Base-by-base conservation (phyloP, 2,329 filamentous ascomycete genomes). In the Xylaria digitata region DNA sequence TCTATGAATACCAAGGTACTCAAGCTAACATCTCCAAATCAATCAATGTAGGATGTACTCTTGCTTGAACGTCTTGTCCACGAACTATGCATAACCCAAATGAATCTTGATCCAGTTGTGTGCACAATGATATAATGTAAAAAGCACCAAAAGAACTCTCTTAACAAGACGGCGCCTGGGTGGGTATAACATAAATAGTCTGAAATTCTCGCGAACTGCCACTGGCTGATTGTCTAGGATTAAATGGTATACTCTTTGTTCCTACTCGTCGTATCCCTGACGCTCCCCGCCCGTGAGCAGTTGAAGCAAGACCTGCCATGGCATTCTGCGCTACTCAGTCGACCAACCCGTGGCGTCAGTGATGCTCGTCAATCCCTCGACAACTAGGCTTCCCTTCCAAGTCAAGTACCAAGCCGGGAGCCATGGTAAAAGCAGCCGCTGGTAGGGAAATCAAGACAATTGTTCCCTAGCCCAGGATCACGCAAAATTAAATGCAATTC, bases 201-300 rank as follows among this genome's bases (percentile, higher is more conserved):
- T 63, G 53, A 63, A 56, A 69, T 73, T 70, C 68, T 68, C 40
- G 63, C 65, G 68, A 70, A 71, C 67, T 70, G 68, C 70, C 70
- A 74, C 72, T 71, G 70, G 68, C 66, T 69, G 61, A 60, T 61
- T 64, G 61, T 73, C 67, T 75, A 72, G 65, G 57, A 63, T 71
- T 71, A 68, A 73, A 62, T 70, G 68, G 66, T 72, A 68, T 74
- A 71, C 68, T 42, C 13, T 49, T 56, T 40, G 32, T 57, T 26
- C 50, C 53, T 34, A 42, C 52, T 23, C 23, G 45, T 58, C 11
- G 49, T 57, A 23, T 49, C 61, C 26, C 58, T 40, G 42, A 60
- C 54, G 30, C 45, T 52, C 52, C 49, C 40, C 32, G 40, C 52
- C 34, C 42, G 48, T 49, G 46, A 61, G 46, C 40, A 66, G 46